Evolutionary conservation across 2,329 filamentous ascomycete species (phyloP).

Genomic region (Aspergillus eucalypticola): DNA sequence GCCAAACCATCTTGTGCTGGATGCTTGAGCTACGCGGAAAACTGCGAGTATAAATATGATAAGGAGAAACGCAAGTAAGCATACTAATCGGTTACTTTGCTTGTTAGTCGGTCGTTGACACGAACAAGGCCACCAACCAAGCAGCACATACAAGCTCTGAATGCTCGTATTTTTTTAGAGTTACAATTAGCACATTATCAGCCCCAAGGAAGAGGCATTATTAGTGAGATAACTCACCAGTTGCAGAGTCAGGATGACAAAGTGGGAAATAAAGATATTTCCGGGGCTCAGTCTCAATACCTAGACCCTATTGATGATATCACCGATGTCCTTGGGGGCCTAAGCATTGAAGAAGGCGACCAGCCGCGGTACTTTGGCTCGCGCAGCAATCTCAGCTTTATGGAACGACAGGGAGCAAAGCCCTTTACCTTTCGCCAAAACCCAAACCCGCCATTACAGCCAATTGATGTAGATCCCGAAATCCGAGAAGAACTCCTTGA

Average conservation of each 20-base stretch:
- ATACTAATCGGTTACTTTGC: background rate
- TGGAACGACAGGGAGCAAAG: too few species aligned
- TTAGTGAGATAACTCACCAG: background rate
- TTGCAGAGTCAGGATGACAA: background rate
- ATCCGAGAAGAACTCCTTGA: too few species aligned
- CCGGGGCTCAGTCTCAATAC: background rate
- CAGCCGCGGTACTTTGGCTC: too few species aligned
- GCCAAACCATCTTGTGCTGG: background rate
- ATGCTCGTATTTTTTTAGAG: background rate
- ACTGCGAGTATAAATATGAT: background rate
- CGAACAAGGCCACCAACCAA: background rate
- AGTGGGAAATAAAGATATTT: background rate
- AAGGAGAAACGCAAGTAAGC: background rate
- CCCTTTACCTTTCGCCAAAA: too few species aligned
- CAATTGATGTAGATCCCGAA: too few species aligned
- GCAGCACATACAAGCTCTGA: background rate
- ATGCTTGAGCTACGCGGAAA: background rate
- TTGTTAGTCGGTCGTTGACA: background rate
- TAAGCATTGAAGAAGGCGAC: too few species aligned
- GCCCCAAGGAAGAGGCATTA: background rate
- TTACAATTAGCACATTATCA: background rate
- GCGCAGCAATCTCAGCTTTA: too few species aligned
- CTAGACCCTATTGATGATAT: background rate
- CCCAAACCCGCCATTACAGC: too few species aligned
- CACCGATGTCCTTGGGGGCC: background rate